A percentile compares a stretch with the other conserved stretches of the same genome.
phyloP scores from a whole-genome alignment of 2,329 filamentous ascomycete genomes.

The Furcasterigmium sp. region DNA sequence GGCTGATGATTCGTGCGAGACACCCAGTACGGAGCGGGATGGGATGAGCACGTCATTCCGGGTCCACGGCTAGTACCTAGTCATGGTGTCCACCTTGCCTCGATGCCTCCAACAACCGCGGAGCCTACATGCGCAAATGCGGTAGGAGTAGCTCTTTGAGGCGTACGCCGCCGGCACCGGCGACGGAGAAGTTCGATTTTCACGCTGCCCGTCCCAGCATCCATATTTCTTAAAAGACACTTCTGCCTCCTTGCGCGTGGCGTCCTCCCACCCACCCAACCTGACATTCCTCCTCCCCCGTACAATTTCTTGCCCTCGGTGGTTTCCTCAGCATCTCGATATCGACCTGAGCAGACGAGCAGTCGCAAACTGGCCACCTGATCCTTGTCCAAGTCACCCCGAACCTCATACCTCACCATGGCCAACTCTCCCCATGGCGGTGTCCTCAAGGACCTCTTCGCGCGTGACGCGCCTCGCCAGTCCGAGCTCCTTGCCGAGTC shows the following conservation, averaged over 20 bases:
- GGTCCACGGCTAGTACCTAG: constrained; percentile 11
- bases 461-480: constrained; percentile 78
- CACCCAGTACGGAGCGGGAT: constrained; percentile 11
- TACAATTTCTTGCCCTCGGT: not conserved
- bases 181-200: constrained; percentile 9
- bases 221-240: constrained; percentile 11
- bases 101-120: not conserved
- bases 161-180: constrained; percentile 1
- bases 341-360: not conserved
- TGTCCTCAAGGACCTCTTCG: constrained; percentile 95
- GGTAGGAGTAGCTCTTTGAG: no score
- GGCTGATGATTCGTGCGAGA: constrained; percentile 5
- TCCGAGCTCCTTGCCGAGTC: constrained; percentile 77
- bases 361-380: no score
- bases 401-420: constrained; percentile 38
- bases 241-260: constrained; percentile 6
- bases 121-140: no score
- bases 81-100: not conserved
- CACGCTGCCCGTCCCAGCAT: not conserved
- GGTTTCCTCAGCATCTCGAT: constrained; percentile 1
- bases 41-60: constrained; percentile 17
- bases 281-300: constrained; percentile 1
- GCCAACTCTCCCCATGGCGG: constrained; percentile 78
- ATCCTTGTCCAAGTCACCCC: not conserved
- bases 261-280: not conserved